These are phyloP conservation scores for Salvia sclarea DNA, from an alignment of 305 asterid species.

Conservation along the genomic window DNA sequence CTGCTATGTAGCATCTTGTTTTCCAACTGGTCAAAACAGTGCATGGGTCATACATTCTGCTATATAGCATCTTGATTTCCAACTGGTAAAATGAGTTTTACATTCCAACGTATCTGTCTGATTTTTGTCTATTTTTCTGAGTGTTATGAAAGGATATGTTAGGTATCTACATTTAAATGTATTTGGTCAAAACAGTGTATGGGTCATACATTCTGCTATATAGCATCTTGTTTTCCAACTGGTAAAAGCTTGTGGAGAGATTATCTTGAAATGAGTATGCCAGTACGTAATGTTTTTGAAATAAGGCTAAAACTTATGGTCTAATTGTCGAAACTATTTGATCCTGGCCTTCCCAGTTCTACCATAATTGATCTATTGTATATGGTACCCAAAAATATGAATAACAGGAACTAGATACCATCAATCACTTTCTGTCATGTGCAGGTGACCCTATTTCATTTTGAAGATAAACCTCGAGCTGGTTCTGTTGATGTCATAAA, in stretches of 20 bases:
- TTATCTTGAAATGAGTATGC: background rate
- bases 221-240: background rate
- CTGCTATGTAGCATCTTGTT: too few relatives aligned
- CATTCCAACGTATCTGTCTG: background rate
- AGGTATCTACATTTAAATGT: background rate
- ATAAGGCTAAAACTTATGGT: background rate
- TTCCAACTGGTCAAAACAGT: too few relatives aligned
- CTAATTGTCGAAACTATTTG: background rate
- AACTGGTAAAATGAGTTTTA: conserved; percentile 2
- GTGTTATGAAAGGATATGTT: conserved; percentile 6
- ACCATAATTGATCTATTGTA: background rate
- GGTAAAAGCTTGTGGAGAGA: conserved; percentile 6
- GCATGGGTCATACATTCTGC: too few relatives aligned
- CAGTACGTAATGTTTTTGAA: background rate
- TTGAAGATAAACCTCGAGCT: conserved; percentile 83
- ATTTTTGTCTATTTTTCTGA: conserved; percentile 11
- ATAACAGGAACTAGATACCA: background rate
- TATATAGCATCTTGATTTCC: too few relatives aligned
- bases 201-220: background rate
- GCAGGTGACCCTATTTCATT: conserved; percentile 95
- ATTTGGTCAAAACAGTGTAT: background rate
- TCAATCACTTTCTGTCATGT: conserved; percentile 3
- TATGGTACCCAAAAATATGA: background rate
- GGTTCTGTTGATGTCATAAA: conserved; percentile 70
- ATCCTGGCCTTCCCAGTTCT: background rate